Base-by-base conservation (phyloP, 202 grass and related monocot species). In the Elaeis oleifera region DNA sequence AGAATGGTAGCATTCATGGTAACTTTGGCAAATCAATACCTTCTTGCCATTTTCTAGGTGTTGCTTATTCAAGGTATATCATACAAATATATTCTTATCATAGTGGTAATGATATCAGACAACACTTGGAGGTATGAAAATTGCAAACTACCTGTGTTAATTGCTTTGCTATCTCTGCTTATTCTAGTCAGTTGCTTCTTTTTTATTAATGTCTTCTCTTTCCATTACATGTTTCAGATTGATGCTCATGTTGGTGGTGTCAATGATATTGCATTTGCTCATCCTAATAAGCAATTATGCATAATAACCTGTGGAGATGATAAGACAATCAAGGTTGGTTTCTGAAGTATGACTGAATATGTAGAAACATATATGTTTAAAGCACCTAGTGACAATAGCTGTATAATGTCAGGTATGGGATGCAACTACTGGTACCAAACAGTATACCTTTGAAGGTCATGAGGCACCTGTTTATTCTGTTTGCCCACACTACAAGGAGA, bases 381-480 rank as follows among this genome's bases (percentile, higher is more conserved):
- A 23, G 39, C 14, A 44, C 11, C 36, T 44, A 14, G 36, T 44
- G 36, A 44, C 36, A 9, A 36, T 44, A 44, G 8, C 36, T 78
- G 51, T 31, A 53, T 59, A 49, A 25, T 76, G 18, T 68, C 83
- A 95, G 90, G 94, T 99, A 4, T 99, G 94, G 94, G 94, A 99
- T 56, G 88, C 88, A 5, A 84, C 78, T 31, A 97, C 54, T 59
- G 94, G 94, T 71, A 18, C 69, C 20, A 85, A 63, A 21, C 88
- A 87, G 44, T 86, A 84, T 64, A 78, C 75, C 49, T 99, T 99
- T 80, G 94, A 99, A 82, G 94, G 94, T 32, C 94, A 99, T 78
- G 88, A 99, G 68, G 88, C 85, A 77, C 82, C 94, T 84, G 94
- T 99, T 81, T 99, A 94, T 79, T 99, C 94, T 53, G 88, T 99